A percentile compares a stretch with the other conserved stretches of the same genome.
Conservation (phyloP, 768 basidiomycete genomes). For the Candolleomyces aberdarensis region DNA sequence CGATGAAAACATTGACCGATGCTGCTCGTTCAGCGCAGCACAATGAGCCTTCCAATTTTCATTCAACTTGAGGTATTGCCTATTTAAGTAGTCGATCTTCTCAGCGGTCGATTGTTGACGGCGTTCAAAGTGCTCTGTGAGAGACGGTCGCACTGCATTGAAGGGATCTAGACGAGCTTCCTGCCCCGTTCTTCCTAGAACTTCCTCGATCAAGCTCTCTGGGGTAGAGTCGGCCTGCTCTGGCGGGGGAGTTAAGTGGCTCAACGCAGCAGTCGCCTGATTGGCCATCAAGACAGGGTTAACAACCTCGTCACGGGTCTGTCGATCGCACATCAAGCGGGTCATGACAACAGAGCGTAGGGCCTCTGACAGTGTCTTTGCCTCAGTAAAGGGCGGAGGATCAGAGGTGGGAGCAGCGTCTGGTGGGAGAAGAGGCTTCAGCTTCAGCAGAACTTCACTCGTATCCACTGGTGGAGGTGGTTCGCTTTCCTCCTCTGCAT, state of each 20-base stretch:
- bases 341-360: conserved; percentile 62
- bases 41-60: conserved; percentile 75
- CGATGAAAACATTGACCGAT: conserved; percentile 35
- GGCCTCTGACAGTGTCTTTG: conserved; percentile 53
- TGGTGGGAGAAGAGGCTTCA: background rate
- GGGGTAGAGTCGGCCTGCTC: conserved; percentile 29
- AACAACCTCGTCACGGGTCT: conserved; percentile 60
- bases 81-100: conserved; percentile 55
- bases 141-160: conserved; percentile 40
- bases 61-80: conserved; percentile 68
- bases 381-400: conserved; percentile 36
- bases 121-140: conserved; percentile 53
- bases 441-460: background rate
- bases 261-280: conserved; percentile 28
- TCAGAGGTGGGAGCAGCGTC: conserved; percentile 16
- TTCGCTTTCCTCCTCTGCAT: background rate
- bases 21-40: conserved; percentile 59
- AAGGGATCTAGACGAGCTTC: conserved; percentile 35
- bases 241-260: conserved; percentile 25
- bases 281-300: conserved; percentile 65
- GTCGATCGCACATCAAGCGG: conserved; percentile 55
- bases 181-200: conserved; percentile 34
- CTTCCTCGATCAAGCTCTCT: conserved; percentile 46
- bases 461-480: background rate
- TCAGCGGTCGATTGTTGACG: conserved; percentile 47